Conservation (phyloP, 2,329 filamentous ascomycete species). For the Rhexocercosporidium sp. region DNA sequence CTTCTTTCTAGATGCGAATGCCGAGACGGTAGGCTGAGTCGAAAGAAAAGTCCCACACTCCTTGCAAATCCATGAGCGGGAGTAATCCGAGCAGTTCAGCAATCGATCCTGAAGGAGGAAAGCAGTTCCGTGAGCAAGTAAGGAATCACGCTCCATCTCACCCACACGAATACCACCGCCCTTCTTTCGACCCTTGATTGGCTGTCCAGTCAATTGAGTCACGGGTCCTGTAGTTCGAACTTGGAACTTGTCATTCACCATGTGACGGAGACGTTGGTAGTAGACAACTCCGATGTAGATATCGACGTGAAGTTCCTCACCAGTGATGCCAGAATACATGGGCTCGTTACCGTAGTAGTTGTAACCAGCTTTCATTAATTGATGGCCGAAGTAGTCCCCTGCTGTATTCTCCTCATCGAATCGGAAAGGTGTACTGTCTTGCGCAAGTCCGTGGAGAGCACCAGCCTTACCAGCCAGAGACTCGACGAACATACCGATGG, state of each 20-base stretch:
- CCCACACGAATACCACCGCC: conserved; percentile 98
- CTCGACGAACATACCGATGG: conserved; percentile 99
- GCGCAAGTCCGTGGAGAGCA: conserved; percentile 91
- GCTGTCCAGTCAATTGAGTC: conserved; percentile 88
- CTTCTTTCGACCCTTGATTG: conserved; percentile 94
- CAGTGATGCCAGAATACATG: conserved; percentile 97
- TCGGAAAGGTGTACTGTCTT: conserved; percentile 93
- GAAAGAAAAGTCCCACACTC: conserved; percentile 89
- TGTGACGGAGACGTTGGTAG: conserved; percentile 97
- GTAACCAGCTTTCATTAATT: conserved; percentile 93
- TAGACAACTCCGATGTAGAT: conserved; percentile 98
- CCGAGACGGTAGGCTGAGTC: conserved; percentile 78
- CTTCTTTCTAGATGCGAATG: conserved; percentile 67
- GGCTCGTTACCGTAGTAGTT: conserved; percentile 99
- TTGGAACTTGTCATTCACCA: conserved; percentile 99
- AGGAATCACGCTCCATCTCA: conserved; percentile 97
- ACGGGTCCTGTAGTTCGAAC: conserved; percentile 95
- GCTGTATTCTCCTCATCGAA: conserved; percentile 94
- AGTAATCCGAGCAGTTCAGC: conserved; percentile 96
- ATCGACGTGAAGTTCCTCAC: conserved; percentile 89
- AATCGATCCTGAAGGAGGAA: conserved; percentile 94
- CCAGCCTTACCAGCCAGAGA: conserved; percentile 95
- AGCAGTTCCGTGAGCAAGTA: conserved; percentile 93
- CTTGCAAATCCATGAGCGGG: conserved; percentile 87
- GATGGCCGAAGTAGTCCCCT: conserved; percentile 93